These are phyloP conservation scores for Leptographium lundbergii DNA, from an alignment of 2,329 filamentous ascomycete species.

Conservation along the genomic window DNA sequence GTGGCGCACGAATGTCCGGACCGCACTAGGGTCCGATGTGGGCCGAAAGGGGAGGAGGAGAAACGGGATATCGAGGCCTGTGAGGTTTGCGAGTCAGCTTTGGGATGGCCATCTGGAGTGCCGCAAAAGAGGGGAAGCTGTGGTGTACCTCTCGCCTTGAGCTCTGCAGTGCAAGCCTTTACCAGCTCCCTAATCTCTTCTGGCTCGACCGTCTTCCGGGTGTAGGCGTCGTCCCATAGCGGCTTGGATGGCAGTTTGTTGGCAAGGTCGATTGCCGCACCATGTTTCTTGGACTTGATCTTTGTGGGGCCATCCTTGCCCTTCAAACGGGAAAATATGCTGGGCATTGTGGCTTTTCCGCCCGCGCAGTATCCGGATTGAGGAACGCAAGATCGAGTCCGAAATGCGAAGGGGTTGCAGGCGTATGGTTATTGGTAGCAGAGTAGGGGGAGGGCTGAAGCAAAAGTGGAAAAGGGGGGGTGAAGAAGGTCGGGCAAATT, in stretches of 20 bases:
- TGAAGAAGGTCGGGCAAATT: background rate
- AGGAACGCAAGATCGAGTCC: background rate
- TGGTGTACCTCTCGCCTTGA: slow-evolving; percentile 80
- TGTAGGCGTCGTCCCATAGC: slow-evolving; percentile 80
- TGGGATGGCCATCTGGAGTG: background rate
- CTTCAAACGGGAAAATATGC: slow-evolving; percentile 55
- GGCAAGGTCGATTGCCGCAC: slow-evolving; percentile 33
- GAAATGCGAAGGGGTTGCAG: background rate
- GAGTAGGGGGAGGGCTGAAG: background rate
- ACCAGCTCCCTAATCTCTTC: slow-evolving; percentile 87
- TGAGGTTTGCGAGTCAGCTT: background rate
- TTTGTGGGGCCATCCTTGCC: slow-evolving; percentile 55
- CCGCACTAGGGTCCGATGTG: slow-evolving; percentile 80
- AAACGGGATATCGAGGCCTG: slow-evolving; percentile 83
- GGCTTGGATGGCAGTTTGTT: slow-evolving; percentile 52
- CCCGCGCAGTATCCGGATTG: background rate
- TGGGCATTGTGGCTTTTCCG: slow-evolving; percentile 29
- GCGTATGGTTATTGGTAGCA: background rate
- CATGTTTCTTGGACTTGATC: slow-evolving; percentile 52
- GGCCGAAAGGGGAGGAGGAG: slow-evolving; percentile 89
- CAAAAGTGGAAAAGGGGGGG: background rate
- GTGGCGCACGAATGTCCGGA: slow-evolving; percentile 83
- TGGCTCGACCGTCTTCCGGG: slow-evolving; percentile 66
- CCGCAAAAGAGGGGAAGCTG: background rate
- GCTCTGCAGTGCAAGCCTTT: slow-evolving; percentile 71